Base-by-base conservation (phyloP, 768 basidiomycete genomes). In the Roridomyces roridus region DNA sequence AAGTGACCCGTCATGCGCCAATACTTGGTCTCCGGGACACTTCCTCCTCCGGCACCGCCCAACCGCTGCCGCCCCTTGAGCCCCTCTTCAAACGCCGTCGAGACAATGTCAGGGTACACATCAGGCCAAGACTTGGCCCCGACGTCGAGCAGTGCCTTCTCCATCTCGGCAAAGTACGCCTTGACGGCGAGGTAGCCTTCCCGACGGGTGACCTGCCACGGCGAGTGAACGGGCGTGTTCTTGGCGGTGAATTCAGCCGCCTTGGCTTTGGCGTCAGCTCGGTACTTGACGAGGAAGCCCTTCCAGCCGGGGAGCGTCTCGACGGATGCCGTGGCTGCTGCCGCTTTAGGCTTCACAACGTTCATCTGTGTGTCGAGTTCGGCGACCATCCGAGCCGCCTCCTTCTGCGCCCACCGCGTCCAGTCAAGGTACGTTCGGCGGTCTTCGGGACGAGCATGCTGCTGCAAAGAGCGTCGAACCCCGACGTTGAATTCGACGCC, bases 81-180 rank as follows among this genome's bases (percentile, higher is more conserved):
- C 11, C 55, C 60, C 9, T 63, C 48, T 35, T 67, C 64, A 9
- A 47, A 40, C 18, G 55, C 57, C 5, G 57, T 60, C 18, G 62
- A 62, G 17, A 59, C 55, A 14, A 63, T 55, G 12, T 68, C 64
- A 0, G 77, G 71, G 52, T 74, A 74, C 20, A 80, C 46, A 28
- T 78, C 79, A 6, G 66, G 65, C 77, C 79, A 81, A 1, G 74
- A 67, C 59, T 80, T 80, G 17, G 80, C 80, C 2, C 70, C 72
- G 37, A 68, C 65, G 9, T 70, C 67, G 7, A 63, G 52, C 12
- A 80, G 72, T 3, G 73, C 43, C 15, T 54, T 60, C 53, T 77
- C 68, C 9, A 76, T 63, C 44, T 77, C 76, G 12, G 63, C 24
- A n/a, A 76, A 68, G 59, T 74, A 77, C 10, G 55, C 69, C 55